Evolutionary conservation across 192 early-diverging fungal genomes (phyloP).

Genomic region (Chytriomyces confervae): DNA sequence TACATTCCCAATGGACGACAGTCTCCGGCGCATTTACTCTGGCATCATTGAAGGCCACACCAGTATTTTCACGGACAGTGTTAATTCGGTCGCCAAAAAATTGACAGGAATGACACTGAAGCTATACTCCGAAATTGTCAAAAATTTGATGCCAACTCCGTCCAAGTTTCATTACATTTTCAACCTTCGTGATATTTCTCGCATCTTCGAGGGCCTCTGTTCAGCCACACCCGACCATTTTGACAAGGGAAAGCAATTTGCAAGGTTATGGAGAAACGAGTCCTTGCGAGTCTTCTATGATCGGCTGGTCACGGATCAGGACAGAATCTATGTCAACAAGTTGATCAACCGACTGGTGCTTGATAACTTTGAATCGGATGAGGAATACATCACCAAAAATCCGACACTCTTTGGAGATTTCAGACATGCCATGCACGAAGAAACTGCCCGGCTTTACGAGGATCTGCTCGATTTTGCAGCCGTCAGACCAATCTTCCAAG

Average conservation of each 20-base stretch:
- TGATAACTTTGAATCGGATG: slow-evolving; percentile 64
- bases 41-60: slow-evolving; percentile 62
- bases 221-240: slow-evolving; percentile 64
- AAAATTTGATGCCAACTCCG: slow-evolving; percentile 65
- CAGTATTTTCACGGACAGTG: slow-evolving; percentile 52
- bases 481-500: slow-evolving; percentile 64
- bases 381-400: slow-evolving; percentile 59
- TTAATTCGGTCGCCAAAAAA: slow-evolving; percentile 45
- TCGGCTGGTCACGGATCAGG: slow-evolving; percentile 58
- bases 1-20: slow-evolving; percentile 64
- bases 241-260: slow-evolving; percentile 55
- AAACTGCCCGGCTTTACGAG: slow-evolving; percentile 61
- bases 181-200: slow-evolving; percentile 67
- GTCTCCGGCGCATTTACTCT: slow-evolving; percentile 59
- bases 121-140: slow-evolving; percentile 59
- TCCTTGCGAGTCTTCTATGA: slow-evolving; percentile 63
- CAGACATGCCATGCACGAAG: slow-evolving; percentile 64
- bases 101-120: slow-evolving; percentile 57
- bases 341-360: slow-evolving; percentile 60
- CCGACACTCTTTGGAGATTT: slow-evolving; percentile 68
- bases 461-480: slow-evolving; percentile 67
- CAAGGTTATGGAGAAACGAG: slow-evolving; percentile 65
- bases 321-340: slow-evolving; percentile 61
- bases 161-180: slow-evolving; percentile 72
- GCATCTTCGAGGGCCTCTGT: slow-evolving; percentile 63